Conservation (phyloP, 306 rosid genomes). For the Cucurbita moschata region DNA sequence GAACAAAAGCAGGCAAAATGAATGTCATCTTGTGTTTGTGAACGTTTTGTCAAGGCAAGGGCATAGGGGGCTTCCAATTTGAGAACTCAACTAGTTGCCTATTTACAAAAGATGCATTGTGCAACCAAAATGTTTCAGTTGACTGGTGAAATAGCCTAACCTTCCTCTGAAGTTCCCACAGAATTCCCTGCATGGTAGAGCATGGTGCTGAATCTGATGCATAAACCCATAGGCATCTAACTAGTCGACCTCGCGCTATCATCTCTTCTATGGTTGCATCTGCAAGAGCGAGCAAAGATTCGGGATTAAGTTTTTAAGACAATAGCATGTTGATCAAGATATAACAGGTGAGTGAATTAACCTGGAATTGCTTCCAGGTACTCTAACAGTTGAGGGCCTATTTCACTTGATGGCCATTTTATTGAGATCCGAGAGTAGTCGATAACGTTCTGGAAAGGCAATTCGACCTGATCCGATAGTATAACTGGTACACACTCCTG, state of each 20-base stretch:
- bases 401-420: slow-evolving; percentile 85
- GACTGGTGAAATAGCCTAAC: slow-evolving; percentile 82
- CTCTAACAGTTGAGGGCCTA: slow-evolving; percentile 68
- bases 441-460: slow-evolving; percentile 86
- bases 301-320: neutral
- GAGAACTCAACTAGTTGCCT: slow-evolving; percentile 57
- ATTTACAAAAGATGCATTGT: slow-evolving; percentile 60
- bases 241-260: slow-evolving; percentile 51
- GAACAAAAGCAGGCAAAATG: neutral
- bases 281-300: slow-evolving; percentile 9
- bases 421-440: slow-evolving; percentile 79
- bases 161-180: slow-evolving; percentile 97
- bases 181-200: slow-evolving; percentile 76
- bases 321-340: slow-evolving; percentile 6
- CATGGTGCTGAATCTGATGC: slow-evolving; percentile 56
- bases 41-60: slow-evolving; percentile 45
- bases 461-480: slow-evolving; percentile 70
- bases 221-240: slow-evolving; percentile 66
- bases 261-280: slow-evolving; percentile 54
- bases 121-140: slow-evolving; percentile 89
- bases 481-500: slow-evolving; percentile 95
- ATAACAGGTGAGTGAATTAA: slow-evolving; percentile 8
- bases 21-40: neutral
- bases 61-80: slow-evolving; percentile 61
- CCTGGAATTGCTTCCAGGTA: slow-evolving; percentile 92